phyloP scores from a whole-genome alignment of 75 land plant species.

The Pseudotsuga menziesii region DNA sequence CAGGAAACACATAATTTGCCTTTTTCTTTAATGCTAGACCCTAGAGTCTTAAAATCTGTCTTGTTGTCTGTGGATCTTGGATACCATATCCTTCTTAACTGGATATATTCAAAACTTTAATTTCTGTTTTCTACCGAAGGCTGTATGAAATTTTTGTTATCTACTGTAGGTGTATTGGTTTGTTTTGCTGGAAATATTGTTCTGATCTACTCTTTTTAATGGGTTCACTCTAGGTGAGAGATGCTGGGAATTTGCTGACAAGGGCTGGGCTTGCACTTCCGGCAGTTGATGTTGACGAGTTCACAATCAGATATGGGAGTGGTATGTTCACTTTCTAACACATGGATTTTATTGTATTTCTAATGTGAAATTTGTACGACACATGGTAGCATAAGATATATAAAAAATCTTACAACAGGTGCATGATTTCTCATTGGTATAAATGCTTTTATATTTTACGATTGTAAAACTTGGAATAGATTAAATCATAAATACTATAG shows the following conservation, averaged over 20 bases:
- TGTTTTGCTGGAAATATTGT: not conserved
- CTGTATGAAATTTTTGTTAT: not conserved
- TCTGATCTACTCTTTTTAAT: not conserved
- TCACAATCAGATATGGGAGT: slow-evolving; percentile 66
- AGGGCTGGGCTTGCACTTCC: slow-evolving; percentile 87
- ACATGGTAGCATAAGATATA: not conserved
- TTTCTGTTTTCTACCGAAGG: not conserved
- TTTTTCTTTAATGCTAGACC: not conserved
- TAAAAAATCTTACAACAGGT: not conserved
- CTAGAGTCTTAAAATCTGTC: not conserved
- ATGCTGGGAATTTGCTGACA: slow-evolving; percentile 93
- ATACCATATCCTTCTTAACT: not conserved
- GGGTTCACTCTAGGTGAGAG: slow-evolving; percentile 56
- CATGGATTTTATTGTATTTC: not conserved
- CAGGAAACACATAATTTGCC: not conserved
- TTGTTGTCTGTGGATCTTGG: not conserved
- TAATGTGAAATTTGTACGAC: not conserved
- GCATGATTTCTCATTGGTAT: not conserved
- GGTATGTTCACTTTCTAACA: slow-evolving; percentile 34
- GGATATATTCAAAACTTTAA: not conserved
- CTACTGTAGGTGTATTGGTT: not conserved
- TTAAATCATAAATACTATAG: no score
- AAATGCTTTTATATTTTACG: not conserved
- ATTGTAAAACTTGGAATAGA: not conserved
- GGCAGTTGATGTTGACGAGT: slow-evolving; percentile 89